phyloP scores from a whole-genome alignment of 139 green algal genomes.

The Tetratostichococcus sp. region DNA sequence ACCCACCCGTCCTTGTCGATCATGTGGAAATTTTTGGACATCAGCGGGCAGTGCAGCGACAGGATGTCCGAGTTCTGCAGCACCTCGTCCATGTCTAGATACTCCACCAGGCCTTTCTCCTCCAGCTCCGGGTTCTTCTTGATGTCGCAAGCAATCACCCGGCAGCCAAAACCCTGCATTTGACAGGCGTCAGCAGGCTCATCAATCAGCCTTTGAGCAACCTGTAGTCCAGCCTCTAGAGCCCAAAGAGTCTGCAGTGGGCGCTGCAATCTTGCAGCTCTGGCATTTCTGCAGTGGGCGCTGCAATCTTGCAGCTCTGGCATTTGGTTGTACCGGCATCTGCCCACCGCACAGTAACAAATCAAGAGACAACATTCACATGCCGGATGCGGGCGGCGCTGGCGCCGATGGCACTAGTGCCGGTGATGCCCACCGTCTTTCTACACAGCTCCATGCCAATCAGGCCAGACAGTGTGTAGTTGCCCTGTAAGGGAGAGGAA shows the following conservation, averaged over 20 bases:
- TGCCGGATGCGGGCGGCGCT: constrained; percentile 8
- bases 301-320: too few relatives aligned
- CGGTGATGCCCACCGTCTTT: constrained; percentile 71
- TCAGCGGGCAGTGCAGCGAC: constrained; percentile 64
- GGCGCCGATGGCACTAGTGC: constrained; percentile 77
- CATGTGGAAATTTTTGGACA: constrained; percentile 62
- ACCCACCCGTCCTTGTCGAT: constrained; percentile 56
- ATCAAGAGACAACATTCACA: not conserved
- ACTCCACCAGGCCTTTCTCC: constrained; percentile 52
- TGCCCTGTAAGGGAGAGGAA: too few relatives aligned
- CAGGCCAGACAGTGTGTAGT: constrained; percentile 73
- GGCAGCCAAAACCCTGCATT: constrained; percentile 52
- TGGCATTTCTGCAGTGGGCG: too few relatives aligned
- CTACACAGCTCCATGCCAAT: constrained; percentile 64
- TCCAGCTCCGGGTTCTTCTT: constrained; percentile 37
- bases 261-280: too few relatives aligned
- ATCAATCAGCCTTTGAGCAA: not conserved
- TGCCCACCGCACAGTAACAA: not conserved
- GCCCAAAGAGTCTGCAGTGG: too few relatives aligned
- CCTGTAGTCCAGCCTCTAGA: not conserved
- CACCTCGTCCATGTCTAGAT: constrained; percentile 49
- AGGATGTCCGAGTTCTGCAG: constrained; percentile 55
- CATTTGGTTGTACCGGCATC: not conserved
- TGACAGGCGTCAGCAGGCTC: not conserved
- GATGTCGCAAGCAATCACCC: constrained; percentile 63